Base-by-base conservation (phyloP, 257 asterid genomes). In the Solanum okadae region DNA sequence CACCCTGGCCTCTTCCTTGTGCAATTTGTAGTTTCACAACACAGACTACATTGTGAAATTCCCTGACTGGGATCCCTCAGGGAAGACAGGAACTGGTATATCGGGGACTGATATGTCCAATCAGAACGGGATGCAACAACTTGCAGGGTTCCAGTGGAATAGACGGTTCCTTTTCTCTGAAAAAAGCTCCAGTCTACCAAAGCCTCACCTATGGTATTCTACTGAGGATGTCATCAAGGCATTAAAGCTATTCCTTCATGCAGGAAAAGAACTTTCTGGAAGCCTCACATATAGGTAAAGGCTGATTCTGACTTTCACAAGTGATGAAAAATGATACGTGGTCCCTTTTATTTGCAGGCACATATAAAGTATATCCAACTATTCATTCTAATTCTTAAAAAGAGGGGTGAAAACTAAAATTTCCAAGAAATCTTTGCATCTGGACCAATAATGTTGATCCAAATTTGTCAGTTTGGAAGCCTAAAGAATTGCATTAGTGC, bases 1-100 rank as follows among this genome's bases (percentile, higher is more conserved):
- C 68, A 46, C 68, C 42, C 42, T 81, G 67, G 40, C 40, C 42
- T 49, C 18, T 29, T 81, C 25, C 86, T 46, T 46, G 68, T 81
- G 68, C 68, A 81, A 79, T 40, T 31, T 91, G 93, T 96, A 97
- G 99, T 93, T 94, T 90, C 99, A 97, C 83, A 97, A 97, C 92
- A 93, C 88, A 31, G 99, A 97, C 90, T 97, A 94, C 93, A 95
- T 97, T 82, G 98, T 94, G 40, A 88, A 95, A 88, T 93, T 97
- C 89, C 99, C 99, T 16, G 98, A 95, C 89, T 95, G 97, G 98
- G 96, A 95, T 91, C 98, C 98, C 73, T 92, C 95, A 1, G 88
- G 72, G 67, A 73, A 87, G 87, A 72, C 73, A 37, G 90, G 81
- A 84, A 88, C 86, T 73, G 88, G 63, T 91, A 35, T 83, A 86